Percentiles rank a stretch among this genome's conserved stretches.
These are phyloP conservation scores for Tuber melanosporum DNA, from an alignment of 495 filamentous ascomycete genomes.

Conservation along the genomic window DNA sequence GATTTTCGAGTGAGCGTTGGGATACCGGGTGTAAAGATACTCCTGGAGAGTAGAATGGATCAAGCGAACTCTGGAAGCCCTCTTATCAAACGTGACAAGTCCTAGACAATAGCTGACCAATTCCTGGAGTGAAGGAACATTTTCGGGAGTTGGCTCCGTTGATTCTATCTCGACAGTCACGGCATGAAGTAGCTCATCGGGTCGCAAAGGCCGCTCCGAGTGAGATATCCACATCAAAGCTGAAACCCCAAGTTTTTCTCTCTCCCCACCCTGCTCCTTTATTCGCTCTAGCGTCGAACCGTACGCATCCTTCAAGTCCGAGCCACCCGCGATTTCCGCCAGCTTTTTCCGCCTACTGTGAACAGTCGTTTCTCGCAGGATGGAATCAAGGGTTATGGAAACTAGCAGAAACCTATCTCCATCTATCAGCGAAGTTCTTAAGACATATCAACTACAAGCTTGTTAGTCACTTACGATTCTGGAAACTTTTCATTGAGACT, in stretches of 20 bases:
- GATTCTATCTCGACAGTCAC: not conserved
- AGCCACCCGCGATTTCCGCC: not conserved
- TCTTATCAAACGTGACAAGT: not conserved
- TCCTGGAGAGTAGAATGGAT: not conserved
- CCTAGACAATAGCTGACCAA: not conserved
- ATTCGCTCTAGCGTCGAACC: not conserved
- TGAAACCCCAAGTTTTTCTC: not conserved
- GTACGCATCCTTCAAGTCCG: not conserved
- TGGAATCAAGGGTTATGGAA: not conserved
- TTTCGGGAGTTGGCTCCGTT: not conserved
- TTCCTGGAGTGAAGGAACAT: not conserved
- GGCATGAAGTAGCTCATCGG: not conserved
- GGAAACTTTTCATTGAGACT: not conserved
- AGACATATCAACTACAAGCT: rapidly evolving
- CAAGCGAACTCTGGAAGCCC: not conserved
- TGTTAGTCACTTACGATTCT: not conserved
- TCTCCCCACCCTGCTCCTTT: not conserved
- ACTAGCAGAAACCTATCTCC: not conserved
- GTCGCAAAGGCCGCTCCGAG: not conserved
- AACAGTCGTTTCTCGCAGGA: not conserved
- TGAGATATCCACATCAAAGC: not conserved
- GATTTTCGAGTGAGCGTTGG: not conserved
- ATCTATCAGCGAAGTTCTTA: not conserved
- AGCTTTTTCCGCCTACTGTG: not conserved
- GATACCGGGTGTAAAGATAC: not conserved